A percentile compares a stretch with the other conserved stretches of the same genome.
phyloP scores from a whole-genome alignment of 495 filamentous ascomycete genomes.

The Hypoxylon intermedium region DNA sequence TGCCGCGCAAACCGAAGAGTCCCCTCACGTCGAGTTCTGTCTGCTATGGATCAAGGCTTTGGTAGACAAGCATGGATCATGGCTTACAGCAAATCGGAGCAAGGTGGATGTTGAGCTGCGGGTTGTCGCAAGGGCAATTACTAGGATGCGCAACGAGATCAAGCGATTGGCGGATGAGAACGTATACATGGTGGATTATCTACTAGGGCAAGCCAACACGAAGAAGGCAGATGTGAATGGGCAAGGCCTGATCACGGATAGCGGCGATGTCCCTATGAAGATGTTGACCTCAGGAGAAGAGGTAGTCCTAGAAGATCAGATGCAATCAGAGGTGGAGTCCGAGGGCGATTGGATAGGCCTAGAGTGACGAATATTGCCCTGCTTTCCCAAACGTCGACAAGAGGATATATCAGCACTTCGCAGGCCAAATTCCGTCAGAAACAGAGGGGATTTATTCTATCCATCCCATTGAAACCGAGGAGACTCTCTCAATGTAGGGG shows the following conservation, averaged over 20 bases:
- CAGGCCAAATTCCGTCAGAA: too few species aligned
- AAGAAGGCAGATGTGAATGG: conserved; percentile 21
- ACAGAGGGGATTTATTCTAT: too few species aligned
- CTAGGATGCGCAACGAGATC: conserved; percentile 76
- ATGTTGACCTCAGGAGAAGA: conserved; percentile 39
- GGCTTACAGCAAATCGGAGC: conserved; percentile 77
- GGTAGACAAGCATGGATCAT: conserved; percentile 79
- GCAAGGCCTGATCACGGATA: conserved; percentile 17
- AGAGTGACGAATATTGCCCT: conserved; percentile 58
- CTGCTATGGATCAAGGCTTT: conserved; percentile 90
- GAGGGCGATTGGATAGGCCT: conserved; percentile 64
- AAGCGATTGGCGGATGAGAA: conserved; percentile 85
- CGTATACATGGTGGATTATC: conserved; percentile 81
- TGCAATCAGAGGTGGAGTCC: conserved; percentile 43
- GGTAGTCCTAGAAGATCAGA: conserved; percentile 40
- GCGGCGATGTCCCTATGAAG: conserved; percentile 23
- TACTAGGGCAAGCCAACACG: conserved; percentile 57
- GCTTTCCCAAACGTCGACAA: conserved; percentile 43
- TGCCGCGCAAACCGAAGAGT: conserved; percentile 85
- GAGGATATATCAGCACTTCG: background rate
- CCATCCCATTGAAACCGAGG: too few species aligned
- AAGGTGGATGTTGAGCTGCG: conserved; percentile 83
- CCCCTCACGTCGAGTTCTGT: conserved; percentile 92
- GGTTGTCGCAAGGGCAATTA: conserved; percentile 75
- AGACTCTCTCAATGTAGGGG: too few species aligned